phyloP scores from a whole-genome alignment of 2,329 filamentous ascomycete genomes.

The Penicillium sp. region DNA sequence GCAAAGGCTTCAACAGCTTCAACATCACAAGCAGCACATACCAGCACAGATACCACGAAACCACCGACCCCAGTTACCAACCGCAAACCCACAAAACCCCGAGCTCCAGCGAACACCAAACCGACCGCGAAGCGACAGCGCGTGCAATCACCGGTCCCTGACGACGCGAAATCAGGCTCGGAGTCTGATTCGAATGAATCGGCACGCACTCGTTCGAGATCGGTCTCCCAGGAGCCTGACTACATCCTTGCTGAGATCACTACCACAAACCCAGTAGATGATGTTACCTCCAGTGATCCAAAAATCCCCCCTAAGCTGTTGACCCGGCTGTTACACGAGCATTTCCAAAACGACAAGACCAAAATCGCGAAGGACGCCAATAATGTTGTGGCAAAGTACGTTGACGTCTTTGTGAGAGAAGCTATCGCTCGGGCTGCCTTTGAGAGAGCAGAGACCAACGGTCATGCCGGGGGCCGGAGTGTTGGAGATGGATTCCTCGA shows the following conservation, averaged over 20 bases:
- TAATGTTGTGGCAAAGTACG: slow-evolving; percentile 75
- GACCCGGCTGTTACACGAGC: slow-evolving; percentile 74
- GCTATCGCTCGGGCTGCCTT: slow-evolving; percentile 77
- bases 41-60: slow-evolving; percentile 6
- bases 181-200: slow-evolving; percentile 22
- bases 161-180: slow-evolving; percentile 15
- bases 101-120: too few relatives aligned
- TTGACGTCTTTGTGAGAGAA: slow-evolving; percentile 89
- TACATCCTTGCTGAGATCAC: slow-evolving; percentile 51
- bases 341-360: slow-evolving; percentile 71
- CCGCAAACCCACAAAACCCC: slow-evolving; percentile 6
- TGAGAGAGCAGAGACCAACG: slow-evolving; percentile 59
- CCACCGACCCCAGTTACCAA: slow-evolving; percentile 7
- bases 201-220: slow-evolving; percentile 19
- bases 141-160: slow-evolving; percentile 12
- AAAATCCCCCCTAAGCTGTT: slow-evolving; percentile 73
- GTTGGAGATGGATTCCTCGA: slow-evolving; percentile 67
- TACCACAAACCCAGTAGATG: slow-evolving; percentile 25
- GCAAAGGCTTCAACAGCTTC: slow-evolving; percentile 7
- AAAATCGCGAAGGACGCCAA: slow-evolving; percentile 78
- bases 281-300: slow-evolving; percentile 39
- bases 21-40: slow-evolving; percentile 6
- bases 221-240: slow-evolving; percentile 44
- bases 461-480: slow-evolving; percentile 33
- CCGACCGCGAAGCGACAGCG: slow-evolving; percentile 14